phyloP scores from a whole-genome alignment of 768 basidiomycete genomes.

The Boletus bicolor region DNA sequence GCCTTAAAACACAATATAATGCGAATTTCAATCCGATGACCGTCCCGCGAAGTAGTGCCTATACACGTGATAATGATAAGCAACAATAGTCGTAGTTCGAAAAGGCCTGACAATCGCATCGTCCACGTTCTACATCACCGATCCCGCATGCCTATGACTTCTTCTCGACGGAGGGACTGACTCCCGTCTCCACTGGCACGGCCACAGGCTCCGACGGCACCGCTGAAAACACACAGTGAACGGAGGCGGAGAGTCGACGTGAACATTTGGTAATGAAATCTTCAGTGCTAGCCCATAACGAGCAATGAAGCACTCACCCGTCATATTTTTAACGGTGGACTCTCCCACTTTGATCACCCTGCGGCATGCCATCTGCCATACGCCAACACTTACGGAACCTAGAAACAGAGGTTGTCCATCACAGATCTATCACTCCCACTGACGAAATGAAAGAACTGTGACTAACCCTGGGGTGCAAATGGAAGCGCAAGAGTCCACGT shows the following conservation, averaged over 20 bases:
- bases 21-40: conserved; percentile 6
- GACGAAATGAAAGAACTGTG: not conserved
- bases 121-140: not conserved
- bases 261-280: not conserved
- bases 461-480: conserved; percentile 81
- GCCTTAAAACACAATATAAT: not conserved
- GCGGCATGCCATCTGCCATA: conserved; percentile 95
- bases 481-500: conserved; percentile 88
- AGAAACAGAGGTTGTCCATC: not conserved
- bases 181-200: conserved; percentile 12
- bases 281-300: not conserved
- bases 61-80: conserved; percentile 20
- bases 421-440: not conserved
- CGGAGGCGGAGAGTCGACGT: not conserved
- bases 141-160: conserved; percentile 15
- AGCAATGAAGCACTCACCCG: conserved; percentile 34
- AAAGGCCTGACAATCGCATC: not conserved
- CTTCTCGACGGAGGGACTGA: conserved; percentile 13
- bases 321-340: conserved; percentile 63
- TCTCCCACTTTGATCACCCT: conserved; percentile 80
- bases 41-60: conserved; percentile 8
- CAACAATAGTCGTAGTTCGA: not conserved
- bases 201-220: conserved; percentile 22
- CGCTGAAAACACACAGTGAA: conserved; percentile 7
- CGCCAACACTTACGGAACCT: conserved; percentile 91